Base-by-base conservation (phyloP, 2,329 filamentous ascomycete genomes). In the Pseudogymnoascus sp. region DNA sequence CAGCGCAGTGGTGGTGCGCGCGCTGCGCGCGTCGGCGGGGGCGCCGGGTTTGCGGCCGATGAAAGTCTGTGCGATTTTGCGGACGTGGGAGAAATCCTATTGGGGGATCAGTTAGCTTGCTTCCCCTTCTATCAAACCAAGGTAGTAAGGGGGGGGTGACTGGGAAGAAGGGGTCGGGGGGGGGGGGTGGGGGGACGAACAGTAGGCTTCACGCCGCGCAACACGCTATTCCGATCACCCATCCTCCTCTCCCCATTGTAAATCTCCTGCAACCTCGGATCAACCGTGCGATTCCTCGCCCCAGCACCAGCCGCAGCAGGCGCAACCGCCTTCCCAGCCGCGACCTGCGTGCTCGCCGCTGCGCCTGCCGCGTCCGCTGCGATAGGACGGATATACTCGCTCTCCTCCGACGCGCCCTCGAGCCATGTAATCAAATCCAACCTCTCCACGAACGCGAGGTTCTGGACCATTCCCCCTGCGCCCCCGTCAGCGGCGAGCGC, bases 371-470 rank as follows among this genome's bases (percentile, higher is more conserved):
- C 79, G 65, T 88, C 89, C 21, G 87, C 87, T 25, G 89, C 89
- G 61, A 96, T 76, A 7, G 91, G 88, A 76, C 90, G 92, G 78
- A 99, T 96, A 75, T 93, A 95, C 75, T 98, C 93, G 76, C 89
- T 93, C 73, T 96, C 91, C 73, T 93, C 90, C 61, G 89, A 90
- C 60, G 92, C 91, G 41, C 93, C 93, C 73, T 93, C 91, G 63
- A 99, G 80, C 91, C 92, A 99, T 16, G 92, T 93, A 70, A 96
- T 92, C 67, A 99, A 80, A 75, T 98, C 93, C 63, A 97, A 79
- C 63, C 90, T 87, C 80, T 97, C 93, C 65, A 96, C 90, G 77
- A 97, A 99, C 39, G 90, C 88, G 68, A 98, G 79, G 74, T 95
- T 96, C 77, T 93, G 89, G 23, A 97, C 90, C 69, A 86, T 85